These are phyloP conservation scores for Echium plantagineum DNA, from an alignment of 257 asterid genomes.

Conservation along the genomic window DNA sequence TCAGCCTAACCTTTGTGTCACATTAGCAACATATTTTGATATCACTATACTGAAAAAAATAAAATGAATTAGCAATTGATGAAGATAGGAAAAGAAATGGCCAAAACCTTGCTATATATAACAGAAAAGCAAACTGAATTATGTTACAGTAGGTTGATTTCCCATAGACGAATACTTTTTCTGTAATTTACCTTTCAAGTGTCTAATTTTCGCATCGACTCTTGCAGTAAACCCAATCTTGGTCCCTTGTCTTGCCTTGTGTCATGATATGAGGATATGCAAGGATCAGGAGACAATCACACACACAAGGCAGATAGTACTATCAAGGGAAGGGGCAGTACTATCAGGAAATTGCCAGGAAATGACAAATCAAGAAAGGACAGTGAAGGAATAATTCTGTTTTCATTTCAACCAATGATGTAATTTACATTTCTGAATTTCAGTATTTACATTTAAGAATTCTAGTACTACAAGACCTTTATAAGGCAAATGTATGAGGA, in stretches of 20 bases:
- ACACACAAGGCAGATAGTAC: too few relatives aligned
- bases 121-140: neutral
- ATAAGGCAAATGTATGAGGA: too few relatives aligned
- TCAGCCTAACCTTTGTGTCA: neutral
- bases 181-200: constrained; percentile 31
- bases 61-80: neutral
- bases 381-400: too few relatives aligned
- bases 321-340: too few relatives aligned
- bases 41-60: neutral
- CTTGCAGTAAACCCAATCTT: constrained; percentile 53
- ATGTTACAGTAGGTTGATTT: neutral
- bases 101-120: neutral
- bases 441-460: too few relatives aligned
- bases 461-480: too few relatives aligned
- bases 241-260: constrained; percentile 36
- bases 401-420: too few relatives aligned
- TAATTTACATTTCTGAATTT: too few relatives aligned
- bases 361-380: too few relatives aligned
- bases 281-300: too few relatives aligned
- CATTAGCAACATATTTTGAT: neutral
- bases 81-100: neutral
- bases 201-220: constrained; percentile 52
- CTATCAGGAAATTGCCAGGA: too few relatives aligned
- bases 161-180: constrained; percentile 31
- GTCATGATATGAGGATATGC: too few relatives aligned